A percentile compares a stretch with the other conserved stretches of the same genome.
These are phyloP conservation scores for Ogataea neopini DNA, from an alignment of 805 yeast species.

Conservation along the genomic window DNA sequence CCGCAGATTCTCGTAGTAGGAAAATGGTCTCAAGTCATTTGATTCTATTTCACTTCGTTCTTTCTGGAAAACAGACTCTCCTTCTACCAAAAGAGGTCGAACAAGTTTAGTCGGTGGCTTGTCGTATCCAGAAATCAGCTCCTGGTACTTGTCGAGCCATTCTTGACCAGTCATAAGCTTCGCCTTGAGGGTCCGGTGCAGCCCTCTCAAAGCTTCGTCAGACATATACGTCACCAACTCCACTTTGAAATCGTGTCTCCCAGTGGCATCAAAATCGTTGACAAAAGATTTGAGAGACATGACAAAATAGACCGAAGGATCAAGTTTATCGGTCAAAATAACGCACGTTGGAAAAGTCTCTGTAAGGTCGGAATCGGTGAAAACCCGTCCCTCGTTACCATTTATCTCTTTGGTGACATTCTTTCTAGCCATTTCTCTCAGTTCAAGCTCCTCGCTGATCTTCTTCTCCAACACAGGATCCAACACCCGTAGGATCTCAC, in stretches of 20 bases:
- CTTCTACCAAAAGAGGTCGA: conserved; percentile 49
- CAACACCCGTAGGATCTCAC: conserved; percentile 37
- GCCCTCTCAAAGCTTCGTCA: conserved; percentile 51
- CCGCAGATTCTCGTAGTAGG: conserved; percentile 37
- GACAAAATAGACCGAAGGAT: conserved; percentile 34
- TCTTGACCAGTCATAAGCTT: conserved; percentile 47
- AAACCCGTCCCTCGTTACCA: conserved; percentile 10
- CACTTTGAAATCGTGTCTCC: conserved; percentile 30
- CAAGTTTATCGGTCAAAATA: conserved; percentile 30
- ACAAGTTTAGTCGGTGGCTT: conserved; percentile 50
- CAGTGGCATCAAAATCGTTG: conserved; percentile 19
- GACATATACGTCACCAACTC: conserved; percentile 50
- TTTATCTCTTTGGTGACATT: conserved; percentile 15
- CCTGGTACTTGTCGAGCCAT: conserved; percentile 53
- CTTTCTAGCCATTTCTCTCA: conserved; percentile 41
- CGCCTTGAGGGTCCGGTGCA: conserved; percentile 38
- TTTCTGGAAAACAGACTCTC: conserved; percentile 46
- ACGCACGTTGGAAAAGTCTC: conserved; percentile 58
- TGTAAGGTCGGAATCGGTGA: conserved; percentile 48
- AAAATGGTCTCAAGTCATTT: conserved; percentile 12
- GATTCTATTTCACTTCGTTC: conserved; percentile 1
- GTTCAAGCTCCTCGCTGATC: conserved; percentile 43
- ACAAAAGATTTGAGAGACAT: conserved; percentile 37
- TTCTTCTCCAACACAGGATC: conserved; percentile 36
- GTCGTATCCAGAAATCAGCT: conserved; percentile 39